phyloP scores from a whole-genome alignment of 2,329 filamentous ascomycete genomes.

The Sporothrix luriei region DNA sequence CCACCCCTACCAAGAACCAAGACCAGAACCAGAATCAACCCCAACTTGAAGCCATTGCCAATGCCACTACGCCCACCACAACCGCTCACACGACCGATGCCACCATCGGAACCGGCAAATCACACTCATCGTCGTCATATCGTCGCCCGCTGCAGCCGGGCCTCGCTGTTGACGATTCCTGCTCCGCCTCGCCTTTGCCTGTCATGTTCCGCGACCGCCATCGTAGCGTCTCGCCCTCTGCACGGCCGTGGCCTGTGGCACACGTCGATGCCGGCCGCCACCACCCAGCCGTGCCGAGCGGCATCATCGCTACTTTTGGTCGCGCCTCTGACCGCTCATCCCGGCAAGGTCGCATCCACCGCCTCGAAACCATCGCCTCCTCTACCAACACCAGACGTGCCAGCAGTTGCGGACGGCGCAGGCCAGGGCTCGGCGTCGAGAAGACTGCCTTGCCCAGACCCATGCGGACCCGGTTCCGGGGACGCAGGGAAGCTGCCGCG shows the following conservation, averaged over 20 bases:
- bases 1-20: neutral
- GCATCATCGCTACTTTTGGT: neutral
- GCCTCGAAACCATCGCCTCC: neutral
- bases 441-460: constrained; percentile 29
- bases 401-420: constrained; percentile 41
- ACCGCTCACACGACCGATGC: neutral
- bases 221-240: constrained; percentile 41
- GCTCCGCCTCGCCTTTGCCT: constrained; percentile 21
- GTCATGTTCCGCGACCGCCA: constrained; percentile 38
- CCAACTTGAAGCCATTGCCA: neutral
- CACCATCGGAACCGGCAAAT: neutral
- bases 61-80: neutral
- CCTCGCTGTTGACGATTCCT: constrained; percentile 11
- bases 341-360: constrained; percentile 2
- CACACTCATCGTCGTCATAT: neutral
- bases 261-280: constrained; percentile 36
- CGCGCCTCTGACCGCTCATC: constrained; percentile 5
- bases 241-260: constrained; percentile 41
- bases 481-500: constrained; percentile 46
- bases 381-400: constrained; percentile 39
- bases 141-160: constrained; percentile 31
- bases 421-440: constrained; percentile 40
- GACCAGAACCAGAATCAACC: neutral
- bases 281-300: neutral
- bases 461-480: constrained; percentile 38